phyloP scores from a whole-genome alignment of 1,284 basidiomycete genomes.

The Moesziomyces sp. region DNA sequence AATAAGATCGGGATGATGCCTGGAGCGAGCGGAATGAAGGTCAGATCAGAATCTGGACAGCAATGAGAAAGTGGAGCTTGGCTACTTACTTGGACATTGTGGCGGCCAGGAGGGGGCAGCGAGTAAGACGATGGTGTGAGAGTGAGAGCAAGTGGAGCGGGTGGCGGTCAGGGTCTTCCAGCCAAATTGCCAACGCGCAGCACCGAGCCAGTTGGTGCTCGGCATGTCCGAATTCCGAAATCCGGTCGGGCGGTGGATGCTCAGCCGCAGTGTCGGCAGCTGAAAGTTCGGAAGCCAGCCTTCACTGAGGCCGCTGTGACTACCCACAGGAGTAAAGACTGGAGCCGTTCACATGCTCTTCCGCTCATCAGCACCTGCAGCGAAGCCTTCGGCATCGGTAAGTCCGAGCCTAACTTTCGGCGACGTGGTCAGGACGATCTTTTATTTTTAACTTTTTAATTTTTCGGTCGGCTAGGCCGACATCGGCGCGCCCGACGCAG shows the following conservation, averaged over 20 bases:
- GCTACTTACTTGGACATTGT: slow-evolving; percentile 52
- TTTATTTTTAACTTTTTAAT: too few species aligned
- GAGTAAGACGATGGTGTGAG: not conserved
- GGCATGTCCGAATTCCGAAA: slow-evolving; percentile 16
- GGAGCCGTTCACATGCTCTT: too few species aligned
- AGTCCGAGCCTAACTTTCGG: too few species aligned
- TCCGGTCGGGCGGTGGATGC: not conserved
- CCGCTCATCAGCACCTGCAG: too few species aligned
- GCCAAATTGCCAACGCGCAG: slow-evolving; percentile 2
- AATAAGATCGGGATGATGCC: slow-evolving; percentile 79
- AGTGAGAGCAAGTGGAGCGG: not conserved
- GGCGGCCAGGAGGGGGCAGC: not conserved
- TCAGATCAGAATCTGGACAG: too few species aligned
- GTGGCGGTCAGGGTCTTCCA: slow-evolving; percentile 1
- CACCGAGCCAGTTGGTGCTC: not conserved
- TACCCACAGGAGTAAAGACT: too few species aligned
- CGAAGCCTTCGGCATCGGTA: too few species aligned
- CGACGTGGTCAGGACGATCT: too few species aligned
- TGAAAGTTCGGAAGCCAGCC: not conserved
- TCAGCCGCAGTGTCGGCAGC: too few species aligned
- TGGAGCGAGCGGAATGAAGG: slow-evolving; percentile 1
- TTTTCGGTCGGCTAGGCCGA: too few species aligned
- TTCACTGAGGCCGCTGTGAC: not conserved
- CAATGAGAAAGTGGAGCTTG: not conserved
- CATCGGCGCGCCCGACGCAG: too few species aligned